These are phyloP conservation scores for Colletotrichum navitas DNA, from an alignment of 2,329 filamentous ascomycete species.

Conservation along the genomic window DNA sequence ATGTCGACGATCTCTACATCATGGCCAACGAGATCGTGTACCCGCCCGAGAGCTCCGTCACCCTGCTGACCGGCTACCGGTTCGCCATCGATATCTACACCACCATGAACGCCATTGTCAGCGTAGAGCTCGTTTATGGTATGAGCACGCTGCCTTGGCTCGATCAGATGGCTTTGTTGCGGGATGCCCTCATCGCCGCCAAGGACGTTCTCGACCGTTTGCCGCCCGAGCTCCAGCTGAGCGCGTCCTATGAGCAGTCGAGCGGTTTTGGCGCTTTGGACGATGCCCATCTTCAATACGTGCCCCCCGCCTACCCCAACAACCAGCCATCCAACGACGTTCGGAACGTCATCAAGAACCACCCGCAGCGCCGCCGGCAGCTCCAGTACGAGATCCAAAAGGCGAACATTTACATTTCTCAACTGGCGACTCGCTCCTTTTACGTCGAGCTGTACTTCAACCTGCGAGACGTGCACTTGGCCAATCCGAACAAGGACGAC, in stretches of 20 bases:
- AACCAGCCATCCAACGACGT: constrained; percentile 63
- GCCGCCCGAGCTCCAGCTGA: constrained; percentile 75
- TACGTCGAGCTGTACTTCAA: constrained; percentile 89
- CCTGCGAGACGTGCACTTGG: constrained; percentile 75
- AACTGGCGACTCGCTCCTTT: constrained; percentile 84
- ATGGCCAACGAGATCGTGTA: constrained; percentile 76
- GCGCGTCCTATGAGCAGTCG: constrained; percentile 54
- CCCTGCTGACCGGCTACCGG: constrained; percentile 84
- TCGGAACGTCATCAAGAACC: constrained; percentile 61
- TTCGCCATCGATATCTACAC: constrained; percentile 82
- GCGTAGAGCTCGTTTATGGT: constrained; percentile 86
- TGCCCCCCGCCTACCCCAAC: constrained; percentile 62
- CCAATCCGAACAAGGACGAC: constrained; percentile 56
- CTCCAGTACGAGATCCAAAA: constrained; percentile 92
- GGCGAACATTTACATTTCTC: constrained; percentile 87
- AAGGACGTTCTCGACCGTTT: constrained; percentile 77
- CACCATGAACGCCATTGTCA: constrained; percentile 82
- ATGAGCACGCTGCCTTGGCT: constrained; percentile 82
- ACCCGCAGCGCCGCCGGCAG: constrained; percentile 64
- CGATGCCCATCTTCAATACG: constrained; percentile 64
- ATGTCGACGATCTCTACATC: constrained; percentile 88
- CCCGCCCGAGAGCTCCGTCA: constrained; percentile 76
- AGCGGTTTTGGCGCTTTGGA: constrained; percentile 57
- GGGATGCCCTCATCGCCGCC: constrained; percentile 76
- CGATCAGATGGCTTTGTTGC: constrained; percentile 80